Evolutionary conservation across 139 green algal species (phyloP), one percentile per base, ranked within the genome.

Genomic region (Trebouxia sp.): DNA sequence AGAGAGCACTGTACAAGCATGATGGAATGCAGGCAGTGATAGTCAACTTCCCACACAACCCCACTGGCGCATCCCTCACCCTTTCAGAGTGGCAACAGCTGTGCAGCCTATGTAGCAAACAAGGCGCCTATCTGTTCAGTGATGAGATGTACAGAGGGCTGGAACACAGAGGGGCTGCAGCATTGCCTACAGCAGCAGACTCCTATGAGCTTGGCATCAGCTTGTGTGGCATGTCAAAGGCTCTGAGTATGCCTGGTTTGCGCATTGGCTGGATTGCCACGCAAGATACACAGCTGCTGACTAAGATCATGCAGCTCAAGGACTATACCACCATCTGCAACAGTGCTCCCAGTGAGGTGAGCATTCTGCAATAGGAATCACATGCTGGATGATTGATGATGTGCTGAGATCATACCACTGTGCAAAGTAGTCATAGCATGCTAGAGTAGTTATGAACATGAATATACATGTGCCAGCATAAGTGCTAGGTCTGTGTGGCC

Each of bases 31-130:
- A 80, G 51, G 43, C 93, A 26, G 87, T 93, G 1, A 86, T 95
- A 1, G 86, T 95, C 43, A 97, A 97, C 88, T 95, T 93, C 48
- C 92, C 92, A 5, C 93, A 97, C 91, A 97, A 97, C 87, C 92
- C 92, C 20, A 93, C 87, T 4, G 91, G 92, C 22, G 77, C 51
- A 0, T 75, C 90, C 37, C 86, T 85, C 1, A 76, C 5, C 26
- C 10, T 12, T 5, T 35, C 55, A 15, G 78, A 92, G 50, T 92
- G 83, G 87, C 9, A 45, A 2, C 8, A 35, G 20, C 30, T 96
- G 15, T 70, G 90, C 30, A 72, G 43, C 5, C 58, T 65, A 0
- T 92, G 86, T 76, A 43, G 51, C 0, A 26, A 0, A 0, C n/a
- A 45, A 0, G 86, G 82, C 11, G 87, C 82, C 1, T 85, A 86